A percentile compares a stretch with the other conserved stretches of the same genome.
Conservation (phyloP, 208 protist genomes). For the Trichomonas vaginalis region DNA sequence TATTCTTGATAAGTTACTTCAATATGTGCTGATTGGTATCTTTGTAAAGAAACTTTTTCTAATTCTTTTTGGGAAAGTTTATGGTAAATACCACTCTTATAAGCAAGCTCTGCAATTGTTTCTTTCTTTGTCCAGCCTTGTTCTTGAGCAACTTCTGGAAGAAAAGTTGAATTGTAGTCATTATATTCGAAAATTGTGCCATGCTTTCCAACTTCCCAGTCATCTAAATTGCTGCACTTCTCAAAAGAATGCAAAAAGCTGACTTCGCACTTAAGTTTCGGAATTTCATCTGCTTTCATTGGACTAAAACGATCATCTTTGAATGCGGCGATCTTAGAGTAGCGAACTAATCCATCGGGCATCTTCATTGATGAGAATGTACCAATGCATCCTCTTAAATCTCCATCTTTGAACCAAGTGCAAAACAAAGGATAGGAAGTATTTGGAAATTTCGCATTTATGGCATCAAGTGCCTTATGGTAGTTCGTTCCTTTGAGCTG, state of each 20-base stretch:
- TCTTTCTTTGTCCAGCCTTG: not conserved
- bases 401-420: not conserved
- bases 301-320: not conserved
- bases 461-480: not conserved
- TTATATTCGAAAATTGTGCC: not conserved
- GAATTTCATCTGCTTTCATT: not conserved
- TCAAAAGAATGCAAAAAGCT: not conserved
- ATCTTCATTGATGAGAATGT: not conserved
- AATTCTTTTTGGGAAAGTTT: not conserved
- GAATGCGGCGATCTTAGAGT: not conserved
- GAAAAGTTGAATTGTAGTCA: not conserved
- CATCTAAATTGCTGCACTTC: not conserved
- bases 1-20: not conserved
- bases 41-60: not conserved
- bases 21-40: not conserved
- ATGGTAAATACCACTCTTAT: not conserved
- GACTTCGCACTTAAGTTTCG: not conserved
- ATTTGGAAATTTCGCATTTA: not conserved
- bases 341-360: not conserved
- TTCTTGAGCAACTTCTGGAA: constrained; percentile 12
- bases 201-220: not conserved
- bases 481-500: not conserved
- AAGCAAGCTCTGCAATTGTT: not conserved
- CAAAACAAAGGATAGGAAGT: not conserved
- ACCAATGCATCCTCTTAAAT: not conserved